Evolutionary conservation across 1,284 basidiomycete species (phyloP).

Genomic region (Irpex sp.): DNA sequence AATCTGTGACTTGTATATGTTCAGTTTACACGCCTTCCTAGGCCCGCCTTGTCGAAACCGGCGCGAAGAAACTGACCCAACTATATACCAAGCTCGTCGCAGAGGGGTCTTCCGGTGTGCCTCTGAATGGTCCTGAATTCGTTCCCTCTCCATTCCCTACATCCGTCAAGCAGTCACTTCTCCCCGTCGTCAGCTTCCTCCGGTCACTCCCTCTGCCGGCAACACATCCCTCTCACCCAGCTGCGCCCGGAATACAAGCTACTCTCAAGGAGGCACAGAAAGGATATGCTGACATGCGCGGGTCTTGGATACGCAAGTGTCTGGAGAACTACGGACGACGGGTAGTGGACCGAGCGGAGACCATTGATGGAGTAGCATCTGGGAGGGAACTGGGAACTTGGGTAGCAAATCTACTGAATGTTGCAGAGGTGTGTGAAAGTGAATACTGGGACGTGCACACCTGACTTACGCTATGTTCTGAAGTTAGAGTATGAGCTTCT

Average conservation of each 20-base stretch:
- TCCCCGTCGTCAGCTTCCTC: conserved; percentile 62
- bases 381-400: conserved; percentile 68
- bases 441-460: background rate
- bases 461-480: background rate
- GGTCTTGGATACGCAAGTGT: conserved; percentile 68
- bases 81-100: conserved; percentile 79
- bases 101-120: conserved; percentile 70
- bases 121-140: conserved; percentile 58
- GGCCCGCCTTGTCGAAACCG: conserved; percentile 75
- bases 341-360: conserved; percentile 63
- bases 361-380: conserved; percentile 53
- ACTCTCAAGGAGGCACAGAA: conserved; percentile 72
- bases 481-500: conserved; percentile 65
- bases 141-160: conserved; percentile 51
- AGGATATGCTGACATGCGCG: conserved; percentile 82
- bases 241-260: conserved; percentile 55
- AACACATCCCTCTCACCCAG: conserved; percentile 77
- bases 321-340: conserved; percentile 67
- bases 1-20: background rate
- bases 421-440: conserved; percentile 51
- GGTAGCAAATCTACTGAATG: conserved; percentile 55
- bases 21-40: conserved; percentile 21
- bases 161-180: conserved; percentile 47
- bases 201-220: conserved; percentile 68
- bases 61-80: conserved; percentile 74